These are phyloP conservation scores for Hymenoscyphus occultus DNA, from an alignment of 2,329 filamentous ascomycete species.

Conservation along the genomic window DNA sequence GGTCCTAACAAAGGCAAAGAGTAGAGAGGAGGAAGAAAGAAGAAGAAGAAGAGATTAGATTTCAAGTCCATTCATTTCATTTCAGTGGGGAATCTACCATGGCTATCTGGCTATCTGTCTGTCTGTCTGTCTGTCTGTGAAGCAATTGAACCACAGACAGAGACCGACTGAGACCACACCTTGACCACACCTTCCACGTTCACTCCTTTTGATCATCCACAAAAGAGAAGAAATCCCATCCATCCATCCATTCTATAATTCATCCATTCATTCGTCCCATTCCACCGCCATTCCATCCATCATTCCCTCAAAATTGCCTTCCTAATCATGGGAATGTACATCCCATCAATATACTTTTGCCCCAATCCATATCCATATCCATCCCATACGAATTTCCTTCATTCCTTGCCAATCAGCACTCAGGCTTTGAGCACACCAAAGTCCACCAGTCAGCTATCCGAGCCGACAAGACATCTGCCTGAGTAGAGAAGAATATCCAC, in stretches of 20 bases:
- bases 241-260: neutral
- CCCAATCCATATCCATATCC: neutral
- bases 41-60: neutral
- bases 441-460: too few relatives aligned
- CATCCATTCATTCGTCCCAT: neutral
- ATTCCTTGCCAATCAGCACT: neutral
- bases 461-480: too few relatives aligned
- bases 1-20: too few relatives aligned
- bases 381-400: conserved; percentile 3
- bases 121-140: too few relatives aligned
- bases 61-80: neutral
- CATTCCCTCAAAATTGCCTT: neutral
- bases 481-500: too few relatives aligned
- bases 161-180: too few relatives aligned
- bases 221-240: neutral
- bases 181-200: neutral
- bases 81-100: neutral
- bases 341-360: neutral
- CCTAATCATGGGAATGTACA: neutral
- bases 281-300: neutral
- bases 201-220: neutral
- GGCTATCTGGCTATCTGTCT: neutral
- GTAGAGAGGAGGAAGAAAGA: too few relatives aligned
- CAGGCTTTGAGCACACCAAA: neutral
- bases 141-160: too few relatives aligned